Percentiles rank a stretch among this genome's conserved stretches.
These are phyloP conservation scores for Scheffersomyces illinoinensis DNA, from an alignment of 1,139 yeast genomes.

Conservation along the genomic window DNA sequence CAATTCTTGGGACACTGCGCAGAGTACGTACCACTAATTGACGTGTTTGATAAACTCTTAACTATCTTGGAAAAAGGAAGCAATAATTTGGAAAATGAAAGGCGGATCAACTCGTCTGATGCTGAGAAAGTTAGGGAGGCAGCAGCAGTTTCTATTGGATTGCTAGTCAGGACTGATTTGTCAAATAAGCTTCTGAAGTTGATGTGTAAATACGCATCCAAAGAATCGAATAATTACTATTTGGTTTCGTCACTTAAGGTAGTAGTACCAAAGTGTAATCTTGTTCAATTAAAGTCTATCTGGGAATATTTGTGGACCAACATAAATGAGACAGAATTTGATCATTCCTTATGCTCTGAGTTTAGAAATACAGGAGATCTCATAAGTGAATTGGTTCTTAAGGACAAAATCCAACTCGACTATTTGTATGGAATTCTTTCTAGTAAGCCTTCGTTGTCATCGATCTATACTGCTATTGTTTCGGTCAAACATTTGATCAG, in stretches of 20 bases:
- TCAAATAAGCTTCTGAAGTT: neutral
- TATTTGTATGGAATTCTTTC: constrained; percentile 18
- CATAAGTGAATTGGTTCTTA: constrained; percentile 10
- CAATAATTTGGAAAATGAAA: neutral
- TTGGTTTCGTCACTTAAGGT: constrained; percentile 11
- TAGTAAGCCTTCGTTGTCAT: constrained; percentile 15
- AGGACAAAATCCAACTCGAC: constrained; percentile 3
- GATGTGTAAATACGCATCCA: neutral
- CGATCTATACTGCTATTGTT: constrained; percentile 33
- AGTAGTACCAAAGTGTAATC: constrained; percentile 6
- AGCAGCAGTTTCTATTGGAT: constrained; percentile 57
- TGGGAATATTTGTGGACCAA: constrained; percentile 14
- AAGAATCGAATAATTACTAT: constrained; percentile 1
- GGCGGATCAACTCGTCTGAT: neutral
- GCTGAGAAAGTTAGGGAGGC: constrained; percentile 19
- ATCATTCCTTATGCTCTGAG: constrained; percentile 14
- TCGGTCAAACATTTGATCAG: constrained; percentile 34
- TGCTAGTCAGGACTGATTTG: constrained; percentile 41
- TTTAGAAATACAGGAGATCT: constrained; percentile 16
- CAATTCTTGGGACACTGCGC: constrained; percentile 52
- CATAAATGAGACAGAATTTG: constrained; percentile 8
- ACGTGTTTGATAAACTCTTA: constrained; percentile 7
- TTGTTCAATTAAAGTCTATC: constrained; percentile 7
- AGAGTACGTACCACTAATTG: constrained; percentile 13
- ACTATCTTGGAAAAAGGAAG: neutral